Base-by-base conservation (phyloP, 768 basidiomycete genomes). In the Megacollybia marginata region DNA sequence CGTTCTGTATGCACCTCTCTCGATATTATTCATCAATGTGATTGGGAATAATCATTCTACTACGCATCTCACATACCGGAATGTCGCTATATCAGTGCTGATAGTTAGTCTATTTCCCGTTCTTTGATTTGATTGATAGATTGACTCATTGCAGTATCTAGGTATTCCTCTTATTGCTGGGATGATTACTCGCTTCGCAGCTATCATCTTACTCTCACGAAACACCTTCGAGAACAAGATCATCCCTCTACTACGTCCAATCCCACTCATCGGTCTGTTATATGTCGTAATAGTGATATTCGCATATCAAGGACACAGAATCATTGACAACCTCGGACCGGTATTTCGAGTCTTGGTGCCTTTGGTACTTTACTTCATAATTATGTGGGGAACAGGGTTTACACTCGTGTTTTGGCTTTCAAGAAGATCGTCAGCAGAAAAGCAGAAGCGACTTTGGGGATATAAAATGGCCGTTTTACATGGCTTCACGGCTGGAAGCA, bases 291-390 rank as follows among this genome's bases (percentile, higher is more conserved):
- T 87, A 49, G 78, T 88, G 43, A 72, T 88, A 59, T 89, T 90
- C 59, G 86, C 83, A 4, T 79, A 79, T 57, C 80, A 82, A 64
- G 78, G 69, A 2, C 78, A 83, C 46, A 79, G 79, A 50, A 89
- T 92, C 54, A 64, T 90, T 10, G 72, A 82, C 52, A 82, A 90
- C 59, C 69, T 92, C 33, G 82, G 87, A 0, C 76, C 77, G 5
- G 87, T 89, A 2, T 91, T 92, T 65, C 78, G 89, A 15, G 80
- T 88, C 1, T 81, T 87, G 57, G 88, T 91, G 6, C 90, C 91
- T 2, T 75, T 89, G 69, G 68, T 88, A 19, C 68, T 87, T 33
- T 92, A 92, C 67, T 92, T 92, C 61, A 49, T 75, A 42, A 63
- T 90, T 64, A 85, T 91, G 79, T 92, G 87, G 85, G 69, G 71